Conservation (phyloP, 2,329 filamentous ascomycete species). For the Aureobasidium musti region DNA sequence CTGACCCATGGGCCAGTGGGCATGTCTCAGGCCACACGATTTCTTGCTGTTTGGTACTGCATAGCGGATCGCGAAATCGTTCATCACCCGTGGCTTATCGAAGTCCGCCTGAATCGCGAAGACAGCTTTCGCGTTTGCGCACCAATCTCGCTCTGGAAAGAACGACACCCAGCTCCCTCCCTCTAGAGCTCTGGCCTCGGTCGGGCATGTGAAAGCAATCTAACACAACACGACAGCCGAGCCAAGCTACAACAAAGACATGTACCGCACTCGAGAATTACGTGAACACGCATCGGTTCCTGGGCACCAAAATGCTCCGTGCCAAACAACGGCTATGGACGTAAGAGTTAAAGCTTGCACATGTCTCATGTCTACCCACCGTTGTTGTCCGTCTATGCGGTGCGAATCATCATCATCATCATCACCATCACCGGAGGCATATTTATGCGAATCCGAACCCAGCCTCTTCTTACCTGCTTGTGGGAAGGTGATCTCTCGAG, state of each 20-base stretch:
- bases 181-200: constrained; percentile 11
- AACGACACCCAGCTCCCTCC: constrained; percentile 1
- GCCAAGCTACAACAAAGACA: background rate
- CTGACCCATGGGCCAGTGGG: background rate
- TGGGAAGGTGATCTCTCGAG: background rate
- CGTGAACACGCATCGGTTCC: constrained; percentile 3
- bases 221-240: constrained; percentile 14
- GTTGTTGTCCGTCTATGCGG: background rate
- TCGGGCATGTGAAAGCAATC: constrained; percentile 28
- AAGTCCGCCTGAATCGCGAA: constrained; percentile 24
- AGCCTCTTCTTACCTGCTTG: background rate
- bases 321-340: constrained; percentile 18
- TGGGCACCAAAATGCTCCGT: constrained; percentile 19
- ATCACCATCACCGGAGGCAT: constrained; percentile 10
- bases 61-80: background rate
- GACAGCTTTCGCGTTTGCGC: background rate
- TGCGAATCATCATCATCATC: background rate
- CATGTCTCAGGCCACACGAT: constrained; percentile 3
- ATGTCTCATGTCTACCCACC: constrained; percentile 17
- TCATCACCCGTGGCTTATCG: constrained; percentile 10
- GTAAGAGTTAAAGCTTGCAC: constrained; percentile 20
- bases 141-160: constrained; percentile 9
- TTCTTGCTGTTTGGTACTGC: background rate
- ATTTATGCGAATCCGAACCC: constrained; percentile 17
- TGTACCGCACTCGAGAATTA: constrained; percentile 15